A percentile compares a stretch with the other conserved stretches of the same genome.
Evolutionary conservation across 2,329 filamentous ascomycete genomes (phyloP).

Genomic region (Fusarium armeniacum): DNA sequence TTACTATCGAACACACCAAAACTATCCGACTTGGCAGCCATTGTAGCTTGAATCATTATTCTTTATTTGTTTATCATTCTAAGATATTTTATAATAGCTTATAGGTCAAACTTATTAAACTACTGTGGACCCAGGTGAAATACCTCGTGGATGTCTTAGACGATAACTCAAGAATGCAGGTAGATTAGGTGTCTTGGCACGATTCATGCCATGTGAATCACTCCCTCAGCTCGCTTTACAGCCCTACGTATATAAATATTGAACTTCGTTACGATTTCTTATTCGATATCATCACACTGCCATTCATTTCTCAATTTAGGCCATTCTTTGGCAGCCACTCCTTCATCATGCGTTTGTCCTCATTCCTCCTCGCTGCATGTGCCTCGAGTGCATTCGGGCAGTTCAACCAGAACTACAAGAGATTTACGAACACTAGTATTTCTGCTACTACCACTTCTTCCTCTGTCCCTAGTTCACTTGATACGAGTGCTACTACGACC

Average conservation of each 20-base stretch:
- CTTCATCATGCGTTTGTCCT: neutral
- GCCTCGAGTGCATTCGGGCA: neutral
- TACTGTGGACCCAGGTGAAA: neutral
- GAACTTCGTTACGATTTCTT: neutral
- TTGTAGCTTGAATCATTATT: no score
- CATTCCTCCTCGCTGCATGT: neutral
- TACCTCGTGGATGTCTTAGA: neutral
- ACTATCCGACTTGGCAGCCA: no score
- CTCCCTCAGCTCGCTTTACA: neutral
- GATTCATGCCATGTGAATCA: neutral
- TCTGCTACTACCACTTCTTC: neutral
- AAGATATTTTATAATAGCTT: no score
- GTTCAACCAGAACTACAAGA: neutral
- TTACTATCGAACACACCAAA: no score
- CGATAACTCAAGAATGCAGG: neutral
- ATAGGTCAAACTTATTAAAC: no score
- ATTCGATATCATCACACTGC: neutral
- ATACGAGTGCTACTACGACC: neutral
- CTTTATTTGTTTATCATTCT: no score
- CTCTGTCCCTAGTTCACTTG: neutral
- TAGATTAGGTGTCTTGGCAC: neutral
- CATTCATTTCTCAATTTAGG: neutral
- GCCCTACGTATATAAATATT: neutral
- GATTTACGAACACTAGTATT: neutral
- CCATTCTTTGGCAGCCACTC: neutral